Percentiles rank a stretch among this genome's conserved stretches.
Conservation (phyloP, 2,329 filamentous ascomycete genomes). For the Monosporascus sp. region DNA sequence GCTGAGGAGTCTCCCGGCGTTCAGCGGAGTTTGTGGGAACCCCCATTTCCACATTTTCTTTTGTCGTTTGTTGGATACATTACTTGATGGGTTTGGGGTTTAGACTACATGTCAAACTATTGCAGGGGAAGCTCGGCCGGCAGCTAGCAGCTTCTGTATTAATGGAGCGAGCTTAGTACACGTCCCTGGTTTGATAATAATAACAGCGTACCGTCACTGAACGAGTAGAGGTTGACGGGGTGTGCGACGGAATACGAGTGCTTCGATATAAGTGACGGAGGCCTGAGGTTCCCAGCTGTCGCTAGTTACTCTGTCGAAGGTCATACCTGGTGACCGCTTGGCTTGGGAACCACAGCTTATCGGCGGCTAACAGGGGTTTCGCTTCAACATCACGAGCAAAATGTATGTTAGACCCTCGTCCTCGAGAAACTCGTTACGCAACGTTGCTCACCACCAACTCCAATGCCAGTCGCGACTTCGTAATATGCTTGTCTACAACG, state of each 20-base stretch:
- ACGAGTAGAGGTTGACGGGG: neutral
- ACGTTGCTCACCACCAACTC: too few species aligned
- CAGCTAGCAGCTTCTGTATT: neutral
- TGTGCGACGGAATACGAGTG: too few species aligned
- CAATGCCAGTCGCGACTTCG: neutral
- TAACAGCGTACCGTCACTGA: neutral
- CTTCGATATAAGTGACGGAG: too few species aligned
- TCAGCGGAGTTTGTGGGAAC: constrained; percentile 10
- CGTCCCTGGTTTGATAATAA: neutral
- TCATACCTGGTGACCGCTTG: too few species aligned
- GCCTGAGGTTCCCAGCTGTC: too few species aligned
- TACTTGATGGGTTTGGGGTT: neutral
- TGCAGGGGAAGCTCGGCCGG: neutral
- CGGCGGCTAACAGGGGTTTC: too few species aligned
- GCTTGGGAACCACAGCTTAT: too few species aligned
- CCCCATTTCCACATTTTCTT: constrained; percentile 9
- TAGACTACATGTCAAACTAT: neutral
- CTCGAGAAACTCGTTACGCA: too few species aligned
- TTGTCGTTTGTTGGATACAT: neutral
- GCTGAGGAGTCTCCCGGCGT: constrained; percentile 48
- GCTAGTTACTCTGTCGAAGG: too few species aligned
- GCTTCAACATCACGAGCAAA: neutral
- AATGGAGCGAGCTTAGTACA: too few species aligned
- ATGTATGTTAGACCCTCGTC: neutral
- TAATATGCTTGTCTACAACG: neutral